Evolutionary conservation across 2,329 filamentous ascomycete species (phyloP), one percentile per base, ranked within the genome.

Genomic region (Macrophomina tecta): DNA sequence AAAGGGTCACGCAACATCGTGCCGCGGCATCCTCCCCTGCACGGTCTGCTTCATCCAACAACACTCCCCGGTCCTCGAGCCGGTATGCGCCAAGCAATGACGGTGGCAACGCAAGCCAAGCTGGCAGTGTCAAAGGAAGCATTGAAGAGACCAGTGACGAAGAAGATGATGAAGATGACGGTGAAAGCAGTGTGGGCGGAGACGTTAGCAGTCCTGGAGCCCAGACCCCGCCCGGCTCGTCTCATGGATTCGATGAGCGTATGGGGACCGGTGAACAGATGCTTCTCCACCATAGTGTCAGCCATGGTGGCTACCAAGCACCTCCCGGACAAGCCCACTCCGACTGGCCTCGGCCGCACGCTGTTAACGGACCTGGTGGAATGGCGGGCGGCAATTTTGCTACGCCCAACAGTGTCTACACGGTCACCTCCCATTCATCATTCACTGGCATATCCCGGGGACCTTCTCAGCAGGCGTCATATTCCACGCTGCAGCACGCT

Each of bases 81-180:
- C 65, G 65, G 1, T 67, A 67, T 34, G 65, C 65, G 16, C 40
- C 65, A 4, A 56, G 49, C n/a, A 30, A 32, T 40, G 64, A 61
- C 18, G 55, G 53, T 23, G 64, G 53, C 23, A 49, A 51, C 11
- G 53, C 45, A 9, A 62, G 56, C 38, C 55, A 48, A n/a, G 30
- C 65, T 30, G 65, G 56, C n/a, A 67, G 65, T 28, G 65, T 67
- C 23, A 67, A 67, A 18, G 65, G 58, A n/a, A 67, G 65, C 30
- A 63, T 67, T 16, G 65, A 67, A 32, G 65, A 62, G 65, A 63
- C 55, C 5, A 67, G 65, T 42, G 65, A 67, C 48, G 58, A 62
- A n/a, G 65, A 62, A n/a, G 64, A 66, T n/a, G 49, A 40, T n/a
- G 65, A 63, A 2, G 65, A 62, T 11, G 65, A 67, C n/a, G 64